Evolutionary conservation across 768 basidiomycete species (phyloP).

Genomic region (Chalciporus pseudorubinellus): DNA sequence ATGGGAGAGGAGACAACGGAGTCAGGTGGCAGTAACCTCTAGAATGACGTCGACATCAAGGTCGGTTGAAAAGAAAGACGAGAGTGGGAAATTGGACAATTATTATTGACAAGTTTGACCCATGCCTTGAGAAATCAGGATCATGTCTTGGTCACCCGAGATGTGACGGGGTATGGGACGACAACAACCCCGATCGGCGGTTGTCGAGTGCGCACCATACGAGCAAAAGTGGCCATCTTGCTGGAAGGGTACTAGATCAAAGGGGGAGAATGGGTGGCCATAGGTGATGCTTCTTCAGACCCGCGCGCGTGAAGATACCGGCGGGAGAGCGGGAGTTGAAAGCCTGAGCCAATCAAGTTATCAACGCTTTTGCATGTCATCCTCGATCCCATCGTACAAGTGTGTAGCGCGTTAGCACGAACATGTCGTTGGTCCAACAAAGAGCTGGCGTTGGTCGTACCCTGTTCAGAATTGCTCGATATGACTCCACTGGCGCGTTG

Average conservation of each 20-base stretch:
- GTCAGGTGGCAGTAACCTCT: constrained; percentile 15
- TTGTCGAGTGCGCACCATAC: constrained; percentile 75
- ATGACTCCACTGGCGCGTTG: too few species aligned
- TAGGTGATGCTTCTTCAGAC: constrained; percentile 89
- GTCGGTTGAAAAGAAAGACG: neutral
- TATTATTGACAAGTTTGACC: constrained; percentile 72
- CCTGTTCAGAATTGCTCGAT: too few species aligned
- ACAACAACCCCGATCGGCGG: constrained; percentile 88
- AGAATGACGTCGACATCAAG: neutral
- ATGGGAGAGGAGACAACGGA: neutral
- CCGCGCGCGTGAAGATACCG: constrained; percentile 88
- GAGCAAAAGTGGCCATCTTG: constrained; percentile 89
- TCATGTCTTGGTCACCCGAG: constrained; percentile 95
- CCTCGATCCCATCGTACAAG: too few species aligned
- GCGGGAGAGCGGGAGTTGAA: too few species aligned
- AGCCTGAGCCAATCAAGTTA: too few species aligned
- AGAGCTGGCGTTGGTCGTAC: too few species aligned
- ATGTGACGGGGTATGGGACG: constrained; percentile 84
- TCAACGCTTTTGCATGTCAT: too few species aligned
- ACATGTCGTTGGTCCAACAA: too few species aligned
- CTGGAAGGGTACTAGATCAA: constrained; percentile 90
- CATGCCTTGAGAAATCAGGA: constrained; percentile 87
- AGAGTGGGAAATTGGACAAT: constrained; percentile 17
- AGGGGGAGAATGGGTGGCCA: constrained; percentile 83
- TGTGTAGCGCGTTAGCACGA: too few species aligned